phyloP scores from a whole-genome alignment of 2,329 filamentous ascomycete species.

The Fusarium poae region DNA sequence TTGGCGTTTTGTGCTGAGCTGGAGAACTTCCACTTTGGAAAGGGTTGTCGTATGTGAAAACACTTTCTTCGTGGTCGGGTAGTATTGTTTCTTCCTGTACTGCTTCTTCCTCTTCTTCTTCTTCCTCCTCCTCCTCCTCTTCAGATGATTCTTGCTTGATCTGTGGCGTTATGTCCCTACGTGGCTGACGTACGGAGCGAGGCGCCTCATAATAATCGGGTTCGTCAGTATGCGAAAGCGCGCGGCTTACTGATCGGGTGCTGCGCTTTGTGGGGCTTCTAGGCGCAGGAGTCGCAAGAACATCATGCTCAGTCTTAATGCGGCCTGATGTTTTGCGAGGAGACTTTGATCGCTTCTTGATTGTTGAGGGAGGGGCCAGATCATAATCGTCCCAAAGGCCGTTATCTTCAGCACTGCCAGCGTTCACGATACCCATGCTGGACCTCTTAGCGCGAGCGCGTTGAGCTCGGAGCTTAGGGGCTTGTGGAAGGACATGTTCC shows the following conservation, averaged over 20 bases:
- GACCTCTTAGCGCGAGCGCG: slow-evolving; percentile 86
- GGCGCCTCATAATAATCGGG: slow-evolving; percentile 56
- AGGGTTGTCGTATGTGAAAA: slow-evolving; percentile 91
- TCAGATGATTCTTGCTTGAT: slow-evolving; percentile 68
- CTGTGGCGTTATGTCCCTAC: slow-evolving; percentile 65
- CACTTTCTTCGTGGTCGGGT: slow-evolving; percentile 64
- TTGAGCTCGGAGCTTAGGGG: slow-evolving; percentile 79
- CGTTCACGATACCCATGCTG: slow-evolving; percentile 84
- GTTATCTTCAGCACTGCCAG: slow-evolving; percentile 74
- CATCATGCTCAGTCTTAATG: slow-evolving; percentile 66
- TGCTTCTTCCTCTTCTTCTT: slow-evolving; percentile 51
- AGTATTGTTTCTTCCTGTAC: slow-evolving; percentile 47
- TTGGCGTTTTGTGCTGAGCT: slow-evolving; percentile 62
- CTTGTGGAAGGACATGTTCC: slow-evolving; percentile 81
- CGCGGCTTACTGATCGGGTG: slow-evolving; percentile 67
- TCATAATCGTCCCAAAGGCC: slow-evolving; percentile 73
- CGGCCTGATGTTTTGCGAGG: slow-evolving; percentile 67
- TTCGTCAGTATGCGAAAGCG: slow-evolving; percentile 65
- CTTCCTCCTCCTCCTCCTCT: slow-evolving; percentile 53
- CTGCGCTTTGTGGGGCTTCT: slow-evolving; percentile 67
- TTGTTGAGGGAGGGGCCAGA: slow-evolving; percentile 62
- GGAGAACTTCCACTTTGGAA: slow-evolving; percentile 88
- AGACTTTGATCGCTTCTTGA: slow-evolving; percentile 66
- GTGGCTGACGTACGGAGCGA: slow-evolving; percentile 63
- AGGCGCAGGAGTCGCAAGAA: slow-evolving; percentile 54